These are phyloP conservation scores for Komagataella populi DNA, from an alignment of 805 yeast species.

Conservation along the genomic window DNA sequence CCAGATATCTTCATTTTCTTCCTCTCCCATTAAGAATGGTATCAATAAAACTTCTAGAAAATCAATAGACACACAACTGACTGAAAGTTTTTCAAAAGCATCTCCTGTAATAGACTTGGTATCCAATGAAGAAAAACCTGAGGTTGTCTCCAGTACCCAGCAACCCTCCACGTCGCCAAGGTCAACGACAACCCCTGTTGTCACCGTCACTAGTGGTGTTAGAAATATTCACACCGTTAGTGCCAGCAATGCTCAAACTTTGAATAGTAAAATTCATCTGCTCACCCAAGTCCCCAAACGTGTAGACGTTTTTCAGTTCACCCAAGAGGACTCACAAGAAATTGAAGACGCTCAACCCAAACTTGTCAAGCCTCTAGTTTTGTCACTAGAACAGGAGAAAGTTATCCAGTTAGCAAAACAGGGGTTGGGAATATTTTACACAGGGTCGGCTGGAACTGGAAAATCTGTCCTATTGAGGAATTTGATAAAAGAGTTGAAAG, in stretches of 20 bases:
- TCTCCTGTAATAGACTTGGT: neutral
- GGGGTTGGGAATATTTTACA: conserved; percentile 48
- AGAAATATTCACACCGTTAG: neutral
- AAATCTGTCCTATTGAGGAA: conserved; percentile 58
- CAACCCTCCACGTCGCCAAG: neutral
- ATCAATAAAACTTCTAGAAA: too few species aligned
- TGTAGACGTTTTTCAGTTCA: neutral
- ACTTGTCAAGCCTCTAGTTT: conserved; percentile 2
- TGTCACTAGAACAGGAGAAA: conserved; percentile 24
- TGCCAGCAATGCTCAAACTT: neutral
- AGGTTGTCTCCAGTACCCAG: neutral
- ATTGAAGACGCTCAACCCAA: neutral
- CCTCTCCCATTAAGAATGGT: neutral
- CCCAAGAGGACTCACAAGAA: neutral
- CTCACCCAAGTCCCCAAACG: neutral
- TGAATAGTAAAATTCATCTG: neutral
- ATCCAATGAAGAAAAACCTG: neutral
- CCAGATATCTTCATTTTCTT: neutral
- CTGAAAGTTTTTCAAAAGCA: neutral
- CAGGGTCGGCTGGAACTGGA: conserved; percentile 87
- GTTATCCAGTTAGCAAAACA: conserved; percentile 38
- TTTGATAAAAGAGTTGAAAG: conserved; percentile 39
- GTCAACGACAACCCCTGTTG: neutral
- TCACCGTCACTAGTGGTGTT: neutral
- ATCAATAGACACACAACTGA: neutral